These are phyloP conservation scores for Tetrapyrgos nigripes DNA, from an alignment of 1,284 basidiomycete species.

Conservation along the genomic window DNA sequence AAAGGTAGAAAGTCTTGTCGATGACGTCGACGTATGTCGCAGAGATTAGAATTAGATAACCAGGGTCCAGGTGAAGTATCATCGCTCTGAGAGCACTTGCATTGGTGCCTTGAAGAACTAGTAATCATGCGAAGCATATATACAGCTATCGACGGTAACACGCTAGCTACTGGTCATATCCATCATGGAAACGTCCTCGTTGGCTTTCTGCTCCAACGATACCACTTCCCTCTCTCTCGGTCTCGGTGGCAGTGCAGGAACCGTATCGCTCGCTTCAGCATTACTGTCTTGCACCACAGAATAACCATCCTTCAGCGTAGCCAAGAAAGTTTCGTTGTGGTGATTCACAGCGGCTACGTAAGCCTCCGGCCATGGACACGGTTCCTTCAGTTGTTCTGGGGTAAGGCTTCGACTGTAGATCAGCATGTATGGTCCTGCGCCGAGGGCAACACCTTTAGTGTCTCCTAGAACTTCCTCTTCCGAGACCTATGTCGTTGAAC, in stretches of 20 bases:
- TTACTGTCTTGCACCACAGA: background rate
- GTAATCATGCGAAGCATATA: background rate
- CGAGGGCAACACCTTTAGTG: conserved; percentile 69
- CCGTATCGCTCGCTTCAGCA: background rate
- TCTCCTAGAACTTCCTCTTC: conserved; percentile 74
- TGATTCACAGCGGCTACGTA: conserved; percentile 39
- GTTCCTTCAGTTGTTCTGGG: conserved; percentile 41
- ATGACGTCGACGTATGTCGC: too few species aligned
- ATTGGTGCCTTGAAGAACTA: background rate
- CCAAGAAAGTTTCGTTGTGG: conserved; percentile 41
- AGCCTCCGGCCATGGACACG: conserved; percentile 43
- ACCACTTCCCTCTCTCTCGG: background rate
- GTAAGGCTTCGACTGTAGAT: conserved; percentile 65
- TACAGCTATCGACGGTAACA: background rate
- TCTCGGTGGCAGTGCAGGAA: background rate
- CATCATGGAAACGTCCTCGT: conserved; percentile 9
- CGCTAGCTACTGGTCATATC: background rate
- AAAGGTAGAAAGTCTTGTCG: background rate
- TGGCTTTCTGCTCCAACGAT: conserved; percentile 23
- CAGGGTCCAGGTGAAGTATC: too few species aligned
- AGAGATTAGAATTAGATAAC: background rate
- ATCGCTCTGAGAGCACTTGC: too few species aligned
- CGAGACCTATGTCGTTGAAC: conserved; percentile 54
- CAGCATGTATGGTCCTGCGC: conserved; percentile 76
- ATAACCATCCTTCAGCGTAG: conserved; percentile 30